Evolutionary conservation across 2,329 filamentous ascomycete genomes (phyloP), one percentile per base, ranked within the genome.

Genomic region (Aspergillus felis): DNA sequence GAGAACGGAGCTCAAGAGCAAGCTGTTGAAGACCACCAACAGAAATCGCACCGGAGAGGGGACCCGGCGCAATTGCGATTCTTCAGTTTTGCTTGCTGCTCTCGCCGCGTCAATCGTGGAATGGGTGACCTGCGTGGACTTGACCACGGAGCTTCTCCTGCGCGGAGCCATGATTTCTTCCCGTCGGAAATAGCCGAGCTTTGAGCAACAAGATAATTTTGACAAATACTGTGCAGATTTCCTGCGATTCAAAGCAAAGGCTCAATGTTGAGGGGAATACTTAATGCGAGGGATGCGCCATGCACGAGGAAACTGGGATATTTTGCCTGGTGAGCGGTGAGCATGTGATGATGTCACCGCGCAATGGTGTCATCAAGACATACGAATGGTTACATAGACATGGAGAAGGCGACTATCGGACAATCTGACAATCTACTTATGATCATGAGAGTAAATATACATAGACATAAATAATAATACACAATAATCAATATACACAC

Each of bases 1-100:
- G 6, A 90, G 81, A 20, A 86, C 66, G 17, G 84, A 81, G 61
- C 86, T 88, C 57, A 91, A 75, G 32, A 79, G 77, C 57, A 92
- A 79, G 73, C 80, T 85, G 58, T 81, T 69, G 20, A 82, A 56
- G n/a, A 83, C 73, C 4, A 74, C 70, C 4, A 75, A 72, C 4
- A 80, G 67, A 29, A 84, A 81, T 56, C 81, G 78, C 5, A 66
- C 56, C 14, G 62, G 49, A 9, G 71, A 66, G 32, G 71, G 71
- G 25, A 74, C 66, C 55, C 64, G 68, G 32, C 66, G 60, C 32
- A 70, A 51, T 25, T 46, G 57, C 22, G 65, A 57, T 56, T 61
- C 59, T 47, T 50, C 60, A 53, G 55, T 56, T 38, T 50, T 38
- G 51, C 25, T 47, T 25, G 56, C 46, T 17, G 48, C 20, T 25